These are phyloP conservation scores for Termitomyces sp. DNA, from an alignment of 768 basidiomycete species.

Conservation along the genomic window DNA sequence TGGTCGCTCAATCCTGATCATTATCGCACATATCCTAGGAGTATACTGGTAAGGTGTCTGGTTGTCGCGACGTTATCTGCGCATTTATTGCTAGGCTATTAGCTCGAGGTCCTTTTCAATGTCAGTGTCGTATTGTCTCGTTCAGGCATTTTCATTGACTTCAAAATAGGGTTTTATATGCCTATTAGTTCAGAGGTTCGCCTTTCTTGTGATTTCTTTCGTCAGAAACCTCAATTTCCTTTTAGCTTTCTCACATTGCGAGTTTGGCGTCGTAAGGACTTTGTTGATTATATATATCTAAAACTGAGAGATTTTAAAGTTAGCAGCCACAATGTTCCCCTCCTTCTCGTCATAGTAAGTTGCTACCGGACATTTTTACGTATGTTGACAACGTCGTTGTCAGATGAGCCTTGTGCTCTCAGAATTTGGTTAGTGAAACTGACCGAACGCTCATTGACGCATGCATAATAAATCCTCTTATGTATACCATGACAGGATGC, in stretches of 20 bases:
- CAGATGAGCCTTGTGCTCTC: constrained; percentile 40
- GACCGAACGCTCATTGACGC: not conserved
- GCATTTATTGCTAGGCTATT: not conserved
- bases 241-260: constrained; percentile 37
- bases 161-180: constrained; percentile 43
- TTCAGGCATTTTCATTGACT: not conserved
- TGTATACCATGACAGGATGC: constrained; percentile 27
- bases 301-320: constrained; percentile 27
- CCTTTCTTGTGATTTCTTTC: not conserved
- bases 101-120: constrained; percentile 57
- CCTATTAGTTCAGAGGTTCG: constrained; percentile 49
- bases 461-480: not conserved
- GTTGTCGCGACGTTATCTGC: not conserved
- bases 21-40: constrained; percentile 27
- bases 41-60: constrained; percentile 37
- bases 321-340: constrained; percentile 39
- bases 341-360: constrained; percentile 39
- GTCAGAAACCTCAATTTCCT: not conserved
- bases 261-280: constrained; percentile 36
- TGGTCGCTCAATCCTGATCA: not conserved
- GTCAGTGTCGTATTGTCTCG: constrained; percentile 22
- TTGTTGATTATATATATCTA: not conserved
- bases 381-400: not conserved
- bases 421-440: constrained; percentile 39
- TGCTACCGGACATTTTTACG: not conserved